Conservation (phyloP, 768 basidiomycete species). For the Trametes maxima region DNA sequence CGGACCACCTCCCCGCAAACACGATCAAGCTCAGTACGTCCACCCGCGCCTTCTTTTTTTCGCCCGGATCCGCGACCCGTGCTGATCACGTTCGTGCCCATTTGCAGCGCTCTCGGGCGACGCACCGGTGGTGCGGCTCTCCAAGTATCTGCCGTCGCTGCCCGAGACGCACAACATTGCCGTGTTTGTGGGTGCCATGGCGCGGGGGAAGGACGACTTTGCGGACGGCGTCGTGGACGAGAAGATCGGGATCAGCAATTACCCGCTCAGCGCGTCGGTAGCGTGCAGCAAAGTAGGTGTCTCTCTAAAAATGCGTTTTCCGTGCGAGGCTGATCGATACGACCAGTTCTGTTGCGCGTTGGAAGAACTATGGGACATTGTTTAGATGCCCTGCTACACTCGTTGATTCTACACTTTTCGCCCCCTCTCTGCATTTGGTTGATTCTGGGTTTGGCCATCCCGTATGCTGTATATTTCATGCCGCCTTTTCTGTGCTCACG, state of each 20-base stretch:
- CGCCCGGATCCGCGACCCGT: neutral
- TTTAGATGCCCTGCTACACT: constrained; percentile 43
- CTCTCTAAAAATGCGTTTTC: neutral
- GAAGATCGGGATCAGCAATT: constrained; percentile 96
- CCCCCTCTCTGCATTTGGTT: neutral
- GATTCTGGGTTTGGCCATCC: neutral
- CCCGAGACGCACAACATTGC: constrained; percentile 89
- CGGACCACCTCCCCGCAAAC: constrained; percentile 92
- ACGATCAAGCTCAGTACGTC: constrained; percentile 92
- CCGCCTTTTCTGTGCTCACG: constrained; percentile 6
- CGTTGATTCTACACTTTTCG: neutral
- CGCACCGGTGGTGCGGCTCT: constrained; percentile 77
- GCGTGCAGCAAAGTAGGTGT: constrained; percentile 89
- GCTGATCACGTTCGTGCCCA: constrained; percentile 1
- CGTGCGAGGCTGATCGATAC: constrained; percentile 4
- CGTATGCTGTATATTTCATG: constrained; percentile 3
- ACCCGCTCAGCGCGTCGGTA: constrained; percentile 88
- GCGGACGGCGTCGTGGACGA: constrained; percentile 94
- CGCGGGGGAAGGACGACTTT: constrained; percentile 93
- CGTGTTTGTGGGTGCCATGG: constrained; percentile 99
- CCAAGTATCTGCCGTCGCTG: constrained; percentile 80
- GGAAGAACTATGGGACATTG: constrained; percentile 95
- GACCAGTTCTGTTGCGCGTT: constrained; percentile 84
- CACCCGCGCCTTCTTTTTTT: neutral
- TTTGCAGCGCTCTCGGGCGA: constrained; percentile 86